These are phyloP conservation scores for Podaxis sp. DNA, from an alignment of 768 basidiomycete genomes.

Conservation along the genomic window DNA sequence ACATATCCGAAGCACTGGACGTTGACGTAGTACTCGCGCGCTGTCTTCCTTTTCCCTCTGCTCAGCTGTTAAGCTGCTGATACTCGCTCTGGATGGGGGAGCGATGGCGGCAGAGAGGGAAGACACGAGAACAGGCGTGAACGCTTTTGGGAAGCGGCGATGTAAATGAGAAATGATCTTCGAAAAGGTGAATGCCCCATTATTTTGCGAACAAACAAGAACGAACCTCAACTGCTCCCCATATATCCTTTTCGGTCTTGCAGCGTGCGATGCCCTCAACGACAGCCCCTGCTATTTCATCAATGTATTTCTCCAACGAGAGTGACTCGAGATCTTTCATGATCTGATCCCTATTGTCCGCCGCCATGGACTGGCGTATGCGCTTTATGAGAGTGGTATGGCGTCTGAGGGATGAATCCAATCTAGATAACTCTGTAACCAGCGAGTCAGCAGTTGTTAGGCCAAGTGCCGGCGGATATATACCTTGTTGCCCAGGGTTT, in stretches of 20 bases:
- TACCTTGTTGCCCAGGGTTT: constrained; percentile 47
- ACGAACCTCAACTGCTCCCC: constrained; percentile 88
- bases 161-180: constrained; percentile 90
- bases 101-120: constrained; percentile 56
- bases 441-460: not conserved
- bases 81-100: constrained; percentile 53
- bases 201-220: constrained; percentile 1
- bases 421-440: constrained; percentile 60
- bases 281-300: constrained; percentile 87
- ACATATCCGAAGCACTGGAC: constrained; percentile 83
- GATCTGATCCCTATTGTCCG: constrained; percentile 81
- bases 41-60: constrained; percentile 93
- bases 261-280: constrained; percentile 84
- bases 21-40: constrained; percentile 73
- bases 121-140: constrained; percentile 70
- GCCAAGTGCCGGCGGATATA: constrained; percentile 10
- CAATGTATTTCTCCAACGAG: constrained; percentile 92
- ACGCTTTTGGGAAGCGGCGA: constrained; percentile 77
- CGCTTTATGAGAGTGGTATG: constrained; percentile 96
- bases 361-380: constrained; percentile 80
- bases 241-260: constrained; percentile 90
- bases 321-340: constrained; percentile 90
- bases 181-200: constrained; percentile 8
- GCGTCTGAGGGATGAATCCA: constrained; percentile 93
- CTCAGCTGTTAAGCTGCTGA: constrained; percentile 62